phyloP scores from a whole-genome alignment of 1,284 basidiomycete species.

The Neonothopanus nambi region DNA sequence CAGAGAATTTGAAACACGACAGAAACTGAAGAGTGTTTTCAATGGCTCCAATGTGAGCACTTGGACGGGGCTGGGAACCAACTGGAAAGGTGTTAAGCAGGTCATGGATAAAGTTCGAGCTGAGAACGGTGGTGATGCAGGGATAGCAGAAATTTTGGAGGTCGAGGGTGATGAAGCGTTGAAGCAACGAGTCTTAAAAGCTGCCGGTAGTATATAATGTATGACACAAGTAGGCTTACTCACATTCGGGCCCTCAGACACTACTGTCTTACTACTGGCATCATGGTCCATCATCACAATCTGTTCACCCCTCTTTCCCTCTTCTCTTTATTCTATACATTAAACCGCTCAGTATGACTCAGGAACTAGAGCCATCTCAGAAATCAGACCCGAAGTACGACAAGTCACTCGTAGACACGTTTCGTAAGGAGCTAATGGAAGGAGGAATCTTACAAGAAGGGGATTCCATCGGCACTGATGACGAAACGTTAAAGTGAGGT shows the following conservation, averaged over 20 bases:
- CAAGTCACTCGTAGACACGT: not conserved
- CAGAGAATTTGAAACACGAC: conserved; percentile 30
- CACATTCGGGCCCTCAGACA: no score
- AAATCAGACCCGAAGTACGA: not conserved
- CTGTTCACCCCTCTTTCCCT: no score
- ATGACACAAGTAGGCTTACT: no score
- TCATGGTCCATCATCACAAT: no score
- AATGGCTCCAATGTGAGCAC: conserved; percentile 51
- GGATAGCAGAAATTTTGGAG: conserved; percentile 32
- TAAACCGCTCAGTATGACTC: no score
- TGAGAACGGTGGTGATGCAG: conserved; percentile 38
- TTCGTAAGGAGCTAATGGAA: conserved; percentile 34
- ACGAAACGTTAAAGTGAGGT: conserved; percentile 58
- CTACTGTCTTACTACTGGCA: no score
- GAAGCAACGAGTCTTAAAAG: conserved; percentile 29
- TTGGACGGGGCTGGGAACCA: conserved; percentile 49
- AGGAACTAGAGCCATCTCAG: no score
- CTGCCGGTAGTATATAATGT: conserved; percentile 16
- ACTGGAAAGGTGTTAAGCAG: conserved; percentile 48
- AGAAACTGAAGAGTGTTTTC: conserved; percentile 45
- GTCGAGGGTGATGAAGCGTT: conserved; percentile 32
- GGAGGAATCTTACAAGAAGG: conserved; percentile 58
- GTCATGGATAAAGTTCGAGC: conserved; percentile 50
- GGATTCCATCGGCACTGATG: conserved; percentile 66
- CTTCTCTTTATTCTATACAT: no score